Evolutionary conservation across 2,329 filamentous ascomycete genomes (phyloP).

Genomic region (Apiospora marii): DNA sequence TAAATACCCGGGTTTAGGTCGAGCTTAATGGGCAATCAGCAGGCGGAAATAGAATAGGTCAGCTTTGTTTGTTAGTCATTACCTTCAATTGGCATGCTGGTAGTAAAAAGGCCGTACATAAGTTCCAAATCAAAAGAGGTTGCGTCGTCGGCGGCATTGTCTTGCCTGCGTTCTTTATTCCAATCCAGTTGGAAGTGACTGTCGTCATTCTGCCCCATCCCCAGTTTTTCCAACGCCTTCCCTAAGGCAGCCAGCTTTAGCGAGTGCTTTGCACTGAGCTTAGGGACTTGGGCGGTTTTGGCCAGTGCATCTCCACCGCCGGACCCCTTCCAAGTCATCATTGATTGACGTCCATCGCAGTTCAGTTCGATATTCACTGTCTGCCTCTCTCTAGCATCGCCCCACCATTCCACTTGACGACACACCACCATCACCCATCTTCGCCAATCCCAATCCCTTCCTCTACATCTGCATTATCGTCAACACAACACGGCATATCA

Average conservation of each 20-base stretch:
- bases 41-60: not conserved
- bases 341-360: not conserved
- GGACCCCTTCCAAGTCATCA: not conserved
- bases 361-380: not conserved
- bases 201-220: not conserved
- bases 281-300: not conserved
- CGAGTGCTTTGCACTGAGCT: not conserved
- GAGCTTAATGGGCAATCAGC: not conserved
- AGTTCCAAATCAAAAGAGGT: not conserved
- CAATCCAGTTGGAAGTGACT: not conserved
- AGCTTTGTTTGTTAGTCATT: too few relatives aligned
- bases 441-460: constrained; percentile 13
- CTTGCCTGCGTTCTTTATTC: not conserved
- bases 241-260: constrained; percentile 2
- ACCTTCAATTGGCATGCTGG: not conserved
- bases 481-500: not conserved
- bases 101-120: not conserved
- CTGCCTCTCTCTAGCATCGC: not conserved
- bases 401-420: constrained; percentile 3
- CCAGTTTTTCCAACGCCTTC: not conserved
- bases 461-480: constrained; percentile 6
- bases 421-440: constrained; percentile 4
- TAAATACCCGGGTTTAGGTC: not conserved
- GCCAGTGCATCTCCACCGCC: not conserved
- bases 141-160: not conserved